A percentile compares a stretch with the other conserved stretches of the same genome.
These are phyloP conservation scores for Licmophora abbreviata DNA, from an alignment of 108 stramenopile species.

Conservation along the genomic window DNA sequence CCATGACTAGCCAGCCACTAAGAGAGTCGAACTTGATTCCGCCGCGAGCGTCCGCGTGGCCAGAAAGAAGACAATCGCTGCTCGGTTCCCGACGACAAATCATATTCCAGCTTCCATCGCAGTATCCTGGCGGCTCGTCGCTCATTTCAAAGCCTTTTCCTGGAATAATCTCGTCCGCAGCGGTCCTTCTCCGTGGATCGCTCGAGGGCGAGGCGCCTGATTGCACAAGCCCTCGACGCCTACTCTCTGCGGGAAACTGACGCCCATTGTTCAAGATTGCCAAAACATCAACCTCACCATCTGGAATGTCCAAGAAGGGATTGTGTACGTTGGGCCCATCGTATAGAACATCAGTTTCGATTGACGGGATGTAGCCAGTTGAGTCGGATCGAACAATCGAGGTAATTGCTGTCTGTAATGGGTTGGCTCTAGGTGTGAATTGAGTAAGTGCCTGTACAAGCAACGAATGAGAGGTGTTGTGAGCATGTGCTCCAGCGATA, in stretches of 20 bases:
- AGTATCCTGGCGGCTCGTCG: conserved; percentile 25
- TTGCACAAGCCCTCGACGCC: background rate
- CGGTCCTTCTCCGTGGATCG: background rate
- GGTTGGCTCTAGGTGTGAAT: conserved; percentile 61
- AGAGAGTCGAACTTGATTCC: conserved; percentile 38
- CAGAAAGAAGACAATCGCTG: conserved; percentile 46
- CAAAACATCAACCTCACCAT: conserved; percentile 52
- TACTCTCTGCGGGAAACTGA: conserved; percentile 3
- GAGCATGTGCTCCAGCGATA: background rate
- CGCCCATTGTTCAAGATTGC: conserved; percentile 41
- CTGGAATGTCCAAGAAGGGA: conserved; percentile 34
- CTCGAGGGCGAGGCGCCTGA: background rate
- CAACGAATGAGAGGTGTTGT: background rate
- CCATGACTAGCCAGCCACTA: conserved; percentile 60
- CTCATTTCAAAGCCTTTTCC: conserved; percentile 25
- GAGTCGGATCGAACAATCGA: conserved; percentile 18
- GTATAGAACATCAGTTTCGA: conserved; percentile 20
- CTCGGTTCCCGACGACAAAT: conserved; percentile 31
- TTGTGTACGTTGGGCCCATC: conserved; percentile 50
- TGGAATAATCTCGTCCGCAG: conserved; percentile 14
- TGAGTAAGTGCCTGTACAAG: conserved; percentile 32
- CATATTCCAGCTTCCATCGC: conserved; percentile 55
- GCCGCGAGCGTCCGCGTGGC: conserved; percentile 57
- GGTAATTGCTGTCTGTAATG: conserved; percentile 39
- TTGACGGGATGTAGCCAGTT: conserved; percentile 3